Base-by-base conservation (phyloP, 2,329 filamentous ascomycete species). In the Microcera coccophila region DNA sequence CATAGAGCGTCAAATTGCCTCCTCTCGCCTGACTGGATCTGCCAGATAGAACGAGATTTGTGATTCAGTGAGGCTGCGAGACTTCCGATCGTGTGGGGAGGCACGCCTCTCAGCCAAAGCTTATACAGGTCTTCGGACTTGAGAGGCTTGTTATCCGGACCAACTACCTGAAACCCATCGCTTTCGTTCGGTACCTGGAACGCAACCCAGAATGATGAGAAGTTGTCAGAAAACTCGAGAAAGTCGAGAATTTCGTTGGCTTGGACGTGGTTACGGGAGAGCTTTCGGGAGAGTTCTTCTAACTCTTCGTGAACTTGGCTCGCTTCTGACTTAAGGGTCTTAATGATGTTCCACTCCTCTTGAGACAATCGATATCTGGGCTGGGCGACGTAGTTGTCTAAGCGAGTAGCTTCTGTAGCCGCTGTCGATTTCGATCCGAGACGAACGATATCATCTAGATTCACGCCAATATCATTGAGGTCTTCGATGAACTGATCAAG, bases 401-500 rank as follows among this genome's bases (percentile, higher is more conserved):
- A 58, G 2, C 59, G 68, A 0, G 86, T 62, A 0, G 51, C 38
- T 2, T 66, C 63, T 0, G 81, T 86, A 4, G 62, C 59, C 0
- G 55, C 19, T 0, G 73, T 79, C 0, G 56, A 76, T 47, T 85
- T 85, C 0, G 73, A 74, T 0, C 85, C 85, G 0, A 89, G 67
- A 0, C 85, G 74, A 1, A 85, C 74, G 42, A 88, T 84, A 0
- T 53, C 28, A 0, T 56, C 35, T 0, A 49, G 2, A 0, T 68
- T 52, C 5, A 88, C 78, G 0, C 81, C 81, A 22, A 80, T 75
- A 2, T 79, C 66, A 3, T 81, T 63, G 0, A 87, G 59, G 31
- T 88, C 83, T 45, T 81, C 76, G 0, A 86, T 60, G 36, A 86
- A 82, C 59, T 88, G 73, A 39, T 85, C 79, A 0, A 83, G 62